Percentiles rank a stretch among this genome's conserved stretches.
Evolutionary conservation across 371 early-diverging fungal genomes (phyloP).

Genomic region (Conidiobolus incongruus): DNA sequence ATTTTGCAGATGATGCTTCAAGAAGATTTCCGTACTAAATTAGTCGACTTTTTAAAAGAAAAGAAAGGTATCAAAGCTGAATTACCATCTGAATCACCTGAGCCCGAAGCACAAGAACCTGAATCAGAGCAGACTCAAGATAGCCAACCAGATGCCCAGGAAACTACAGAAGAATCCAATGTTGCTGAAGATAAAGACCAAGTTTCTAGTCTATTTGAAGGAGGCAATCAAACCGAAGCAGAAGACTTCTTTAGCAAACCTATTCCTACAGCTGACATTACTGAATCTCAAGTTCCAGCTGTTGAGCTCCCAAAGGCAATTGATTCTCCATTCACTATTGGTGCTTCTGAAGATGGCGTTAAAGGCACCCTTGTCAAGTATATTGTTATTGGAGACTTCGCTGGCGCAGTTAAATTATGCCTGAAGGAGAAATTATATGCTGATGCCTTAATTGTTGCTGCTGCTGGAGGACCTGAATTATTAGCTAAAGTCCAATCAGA

Average conservation of each 20-base stretch:
- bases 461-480: constrained; percentile 68
- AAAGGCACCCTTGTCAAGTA: constrained; percentile 15
- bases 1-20: constrained; percentile 66
- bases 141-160: neutral
- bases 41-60: constrained; percentile 67
- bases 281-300: neutral
- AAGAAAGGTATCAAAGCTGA: constrained; percentile 29
- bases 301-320: neutral
- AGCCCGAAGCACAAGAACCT: constrained; percentile 13
- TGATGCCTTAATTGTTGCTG: constrained; percentile 80
- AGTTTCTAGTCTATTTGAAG: neutral
- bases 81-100: constrained; percentile 5
- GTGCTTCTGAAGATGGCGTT: neutral
- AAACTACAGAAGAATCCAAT: constrained; percentile 7
- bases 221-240: constrained; percentile 1
- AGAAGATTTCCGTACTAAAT: constrained; percentile 47
- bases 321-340: neutral
- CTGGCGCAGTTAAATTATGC: constrained; percentile 69
- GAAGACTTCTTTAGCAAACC: constrained; percentile 7
- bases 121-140: constrained; percentile 5
- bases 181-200: constrained; percentile 4
- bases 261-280: constrained; percentile 2
- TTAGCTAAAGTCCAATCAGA: constrained; percentile 51
- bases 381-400: constrained; percentile 74
- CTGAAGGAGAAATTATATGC: constrained; percentile 55